These are phyloP conservation scores for Alternaria sp. DNA, from an alignment of 2,329 filamentous ascomycete species.

Conservation along the genomic window DNA sequence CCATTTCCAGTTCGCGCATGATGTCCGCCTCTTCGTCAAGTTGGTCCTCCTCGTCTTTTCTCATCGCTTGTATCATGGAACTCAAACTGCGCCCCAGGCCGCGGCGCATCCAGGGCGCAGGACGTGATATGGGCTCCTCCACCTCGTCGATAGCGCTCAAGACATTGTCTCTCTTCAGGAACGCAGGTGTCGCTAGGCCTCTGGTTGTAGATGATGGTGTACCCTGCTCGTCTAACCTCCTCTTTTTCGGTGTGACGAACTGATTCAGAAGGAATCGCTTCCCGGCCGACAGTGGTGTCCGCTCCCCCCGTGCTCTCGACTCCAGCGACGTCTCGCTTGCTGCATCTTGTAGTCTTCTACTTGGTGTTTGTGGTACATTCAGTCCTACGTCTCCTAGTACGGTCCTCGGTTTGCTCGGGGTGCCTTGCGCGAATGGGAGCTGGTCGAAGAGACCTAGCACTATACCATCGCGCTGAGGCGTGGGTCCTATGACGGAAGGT, in stretches of 20 bases:
- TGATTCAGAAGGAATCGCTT: conserved; percentile 68
- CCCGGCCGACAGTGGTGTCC: conserved; percentile 60
- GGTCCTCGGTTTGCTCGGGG: conserved; percentile 46
- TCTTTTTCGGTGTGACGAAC: conserved; percentile 66
- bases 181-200: conserved; percentile 72
- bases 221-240: conserved; percentile 49
- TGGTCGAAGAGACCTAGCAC: conserved; percentile 80
- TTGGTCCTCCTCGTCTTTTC: conserved; percentile 59
- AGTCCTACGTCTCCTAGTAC: conserved; percentile 37
- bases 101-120: conserved; percentile 52
- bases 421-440: conserved; percentile 58
- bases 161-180: conserved; percentile 63
- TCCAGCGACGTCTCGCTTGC: conserved; percentile 39
- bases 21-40: conserved; percentile 77
- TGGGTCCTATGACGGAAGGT: conserved; percentile 67
- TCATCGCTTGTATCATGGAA: conserved; percentile 73
- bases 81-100: conserved; percentile 72
- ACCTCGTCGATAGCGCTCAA: conserved; percentile 64
- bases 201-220: conserved; percentile 44
- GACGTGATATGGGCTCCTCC: conserved; percentile 40
- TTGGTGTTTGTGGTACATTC: conserved; percentile 50
- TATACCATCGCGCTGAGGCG: conserved; percentile 78
- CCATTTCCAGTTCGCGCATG: conserved; percentile 71
- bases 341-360: conserved; percentile 35
- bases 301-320: conserved; percentile 39